These are phyloP conservation scores for Houttuynia cordata DNA, from an alignment of 164 flowering plant species.

Conservation along the genomic window DNA sequence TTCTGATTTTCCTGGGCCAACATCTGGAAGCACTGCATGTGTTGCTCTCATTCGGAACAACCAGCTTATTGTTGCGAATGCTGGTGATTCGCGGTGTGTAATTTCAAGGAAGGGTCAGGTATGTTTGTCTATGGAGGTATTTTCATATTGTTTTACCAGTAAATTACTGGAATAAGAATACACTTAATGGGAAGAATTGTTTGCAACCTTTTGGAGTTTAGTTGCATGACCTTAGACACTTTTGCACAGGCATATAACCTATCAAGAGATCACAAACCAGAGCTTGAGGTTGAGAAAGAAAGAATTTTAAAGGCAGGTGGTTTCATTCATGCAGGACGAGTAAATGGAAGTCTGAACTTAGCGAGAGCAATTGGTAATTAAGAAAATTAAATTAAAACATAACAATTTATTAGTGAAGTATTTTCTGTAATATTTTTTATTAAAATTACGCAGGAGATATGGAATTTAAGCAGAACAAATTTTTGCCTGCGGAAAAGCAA, in stretches of 20 bases:
- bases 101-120: slow-evolving; percentile 98
- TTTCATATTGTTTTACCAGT: neutral
- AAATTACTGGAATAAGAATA: no score
- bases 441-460: slow-evolving; percentile 61
- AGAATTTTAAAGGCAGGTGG: slow-evolving; percentile 96
- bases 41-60: slow-evolving; percentile 77
- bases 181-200: no score
- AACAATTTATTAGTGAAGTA: neutral
- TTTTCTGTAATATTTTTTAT: neutral
- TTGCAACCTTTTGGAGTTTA: neutral
- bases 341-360: slow-evolving; percentile 95
- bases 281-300: slow-evolving; percentile 88
- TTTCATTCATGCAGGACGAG: slow-evolving; percentile 94
- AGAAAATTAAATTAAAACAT: neutral
- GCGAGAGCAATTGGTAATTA: slow-evolving; percentile 90
- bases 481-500: slow-evolving; percentile 81
- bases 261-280: slow-evolving; percentile 97
- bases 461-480: slow-evolving; percentile 98
- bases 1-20: slow-evolving; percentile 93
- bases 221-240: neutral
- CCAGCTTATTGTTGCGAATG: slow-evolving; percentile 91
- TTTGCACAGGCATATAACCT: slow-evolving; percentile 80
- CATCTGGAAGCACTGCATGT: slow-evolving; percentile 96
- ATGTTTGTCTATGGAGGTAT: slow-evolving; percentile 4
- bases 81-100: slow-evolving; percentile 99